Evolutionary conservation across 345 rosid species (phyloP).

Genomic region (Linum tenue): DNA sequence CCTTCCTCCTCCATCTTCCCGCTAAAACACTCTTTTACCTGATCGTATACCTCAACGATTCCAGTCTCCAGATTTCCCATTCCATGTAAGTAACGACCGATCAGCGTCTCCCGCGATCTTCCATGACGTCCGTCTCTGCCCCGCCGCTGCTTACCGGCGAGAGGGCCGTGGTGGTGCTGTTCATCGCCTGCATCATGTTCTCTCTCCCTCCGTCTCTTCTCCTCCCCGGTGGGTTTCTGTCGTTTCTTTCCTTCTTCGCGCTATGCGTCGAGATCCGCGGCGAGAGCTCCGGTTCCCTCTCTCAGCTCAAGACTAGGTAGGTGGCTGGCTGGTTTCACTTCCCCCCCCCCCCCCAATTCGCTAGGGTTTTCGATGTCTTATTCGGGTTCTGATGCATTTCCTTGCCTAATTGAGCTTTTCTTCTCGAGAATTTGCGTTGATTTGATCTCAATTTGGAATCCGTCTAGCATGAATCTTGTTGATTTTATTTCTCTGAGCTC

Average conservation of each 20-base stretch:
- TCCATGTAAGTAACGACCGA: too few species aligned
- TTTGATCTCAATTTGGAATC: neutral
- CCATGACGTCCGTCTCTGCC: slow-evolving; percentile 19
- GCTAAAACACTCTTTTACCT: too few species aligned
- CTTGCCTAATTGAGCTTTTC: neutral
- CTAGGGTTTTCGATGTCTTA: neutral
- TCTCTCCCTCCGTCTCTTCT: slow-evolving; percentile 58
- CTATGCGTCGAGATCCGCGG: slow-evolving; percentile 55
- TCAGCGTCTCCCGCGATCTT: too few species aligned
- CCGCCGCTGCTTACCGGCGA: slow-evolving; percentile 58
- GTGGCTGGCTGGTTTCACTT: too few species aligned
- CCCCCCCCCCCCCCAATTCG: neutral
- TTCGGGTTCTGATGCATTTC: neutral
- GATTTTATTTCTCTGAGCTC: neutral
- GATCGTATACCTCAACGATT: neutral
- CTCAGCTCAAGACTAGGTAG: slow-evolving; percentile 54
- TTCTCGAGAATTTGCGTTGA: neutral
- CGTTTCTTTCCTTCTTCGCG: slow-evolving; percentile 44
- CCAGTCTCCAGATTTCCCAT: neutral
- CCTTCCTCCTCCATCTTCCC: neutral
- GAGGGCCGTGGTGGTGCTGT: slow-evolving; percentile 62
- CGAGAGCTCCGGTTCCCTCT: slow-evolving; percentile 33
- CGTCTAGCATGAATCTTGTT: neutral
- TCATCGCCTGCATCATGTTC: slow-evolving; percentile 38
- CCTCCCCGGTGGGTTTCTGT: slow-evolving; percentile 58